Evolutionary conservation across 495 filamentous ascomycete genomes (phyloP), one percentile per base, ranked within the genome.

Genomic region (Talaromyces thailandensis): DNA sequence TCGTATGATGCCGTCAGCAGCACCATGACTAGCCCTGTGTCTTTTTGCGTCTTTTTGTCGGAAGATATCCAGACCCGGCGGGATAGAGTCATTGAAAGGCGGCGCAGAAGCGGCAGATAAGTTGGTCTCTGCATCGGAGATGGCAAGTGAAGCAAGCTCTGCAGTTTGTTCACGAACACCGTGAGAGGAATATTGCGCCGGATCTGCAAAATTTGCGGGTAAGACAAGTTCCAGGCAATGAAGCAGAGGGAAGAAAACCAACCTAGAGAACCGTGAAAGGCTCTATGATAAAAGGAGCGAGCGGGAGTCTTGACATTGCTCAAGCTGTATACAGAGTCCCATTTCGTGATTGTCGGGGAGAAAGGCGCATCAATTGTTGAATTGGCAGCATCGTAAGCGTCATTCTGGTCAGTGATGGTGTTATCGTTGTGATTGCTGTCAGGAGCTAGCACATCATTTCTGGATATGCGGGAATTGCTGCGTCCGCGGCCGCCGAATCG

Each of bases 101-200:
- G 57, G 57, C 3, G 78, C 69, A 21, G 71, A 70, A 32, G 73
- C 68, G 63, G 67, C 64, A 16, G 76, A 72, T 60, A 69, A 62
- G 68, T 69, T 66, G 64, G 66, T 69, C 31, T 63, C 62, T 21
- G 35, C 52, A 58, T 63, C 55, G 68, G 88, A 90, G 32, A 97
- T 79, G n/a, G 89, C 89, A 65, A 90, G 90, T 6, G 84, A 90
- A 25, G 94, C 93, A 35, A 98, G 82, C 70, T 96, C 91, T 32
- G 92, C 92, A 2, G 94, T 96, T 68, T 96, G 87, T 70, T 96
- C 90, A 60, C 94, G 87, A 12, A 98, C 89, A 62, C 84, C 88
- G 50, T 85, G 82, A 24, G 83, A 84, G 26, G 88, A 85, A 73
- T 90, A 89, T 61, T 88, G 85, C 6, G 84, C 82, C 64, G 81